These are phyloP conservation scores for Agaricus bisporus DNA, from an alignment of 768 basidiomycete species.

Conservation along the genomic window DNA sequence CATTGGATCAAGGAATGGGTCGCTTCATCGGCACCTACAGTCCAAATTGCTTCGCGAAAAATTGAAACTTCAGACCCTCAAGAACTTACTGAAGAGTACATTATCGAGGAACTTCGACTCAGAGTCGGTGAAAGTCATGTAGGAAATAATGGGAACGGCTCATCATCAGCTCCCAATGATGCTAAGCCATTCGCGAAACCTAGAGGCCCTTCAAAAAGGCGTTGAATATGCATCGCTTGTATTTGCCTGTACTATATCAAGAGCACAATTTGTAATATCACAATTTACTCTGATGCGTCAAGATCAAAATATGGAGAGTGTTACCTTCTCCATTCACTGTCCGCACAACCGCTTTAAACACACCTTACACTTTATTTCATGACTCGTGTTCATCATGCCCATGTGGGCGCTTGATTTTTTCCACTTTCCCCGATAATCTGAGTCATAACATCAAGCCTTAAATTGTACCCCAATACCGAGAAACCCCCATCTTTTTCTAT, in stretches of 20 bases:
- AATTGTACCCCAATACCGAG: no score
- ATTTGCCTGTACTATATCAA: no score
- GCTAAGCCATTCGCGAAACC: conserved; percentile 62
- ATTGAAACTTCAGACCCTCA: conserved; percentile 78
- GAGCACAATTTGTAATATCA: no score
- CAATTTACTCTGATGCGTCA: no score
- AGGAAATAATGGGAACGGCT: conserved; percentile 6
- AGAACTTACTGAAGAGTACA: conserved; percentile 61
- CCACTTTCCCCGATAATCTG: no score
- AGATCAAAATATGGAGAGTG: no score
- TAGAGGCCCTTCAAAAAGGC: conserved; percentile 58
- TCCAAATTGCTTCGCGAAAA: conserved; percentile 47
- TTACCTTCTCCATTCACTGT: no score
- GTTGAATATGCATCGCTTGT: conserved; percentile 1
- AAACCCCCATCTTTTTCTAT: not conserved
- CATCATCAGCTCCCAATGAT: conserved; percentile 18
- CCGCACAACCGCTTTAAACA: no score
- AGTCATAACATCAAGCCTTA: no score
- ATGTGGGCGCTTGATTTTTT: no score
- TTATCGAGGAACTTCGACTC: conserved; percentile 53
- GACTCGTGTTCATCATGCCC: no score
- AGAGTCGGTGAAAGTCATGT: not conserved
- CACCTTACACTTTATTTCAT: no score
- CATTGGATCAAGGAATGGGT: conserved; percentile 49
- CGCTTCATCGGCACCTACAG: conserved; percentile 32